Percentiles rank a stretch among this genome's conserved stretches.
Evolutionary conservation across 2,329 filamentous ascomycete species (phyloP).

Genomic region (Monosporascus sp.): DNA sequence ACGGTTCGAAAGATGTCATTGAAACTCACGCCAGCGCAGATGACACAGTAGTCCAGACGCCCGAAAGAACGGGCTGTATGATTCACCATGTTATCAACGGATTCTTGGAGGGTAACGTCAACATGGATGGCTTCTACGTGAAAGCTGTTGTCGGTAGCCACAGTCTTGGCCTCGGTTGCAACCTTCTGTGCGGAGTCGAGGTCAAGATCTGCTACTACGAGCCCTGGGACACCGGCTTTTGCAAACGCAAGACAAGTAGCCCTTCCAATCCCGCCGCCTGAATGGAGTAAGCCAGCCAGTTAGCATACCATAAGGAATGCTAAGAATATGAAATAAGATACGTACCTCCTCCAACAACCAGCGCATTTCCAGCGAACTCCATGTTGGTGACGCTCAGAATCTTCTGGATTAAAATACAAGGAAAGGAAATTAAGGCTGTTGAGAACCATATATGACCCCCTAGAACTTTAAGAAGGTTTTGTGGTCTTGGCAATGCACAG

Average conservation of each 20-base stretch:
- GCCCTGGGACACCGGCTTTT: not conserved
- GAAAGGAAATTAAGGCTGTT: too few species aligned
- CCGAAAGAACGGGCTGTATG: slow-evolving; percentile 2
- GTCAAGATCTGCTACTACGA: slow-evolving; percentile 8
- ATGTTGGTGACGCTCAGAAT: too few species aligned
- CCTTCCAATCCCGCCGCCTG: slow-evolving; percentile 8
- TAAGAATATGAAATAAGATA: not conserved
- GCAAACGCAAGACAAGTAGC: slow-evolving; percentile 2
- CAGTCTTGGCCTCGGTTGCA: not conserved
- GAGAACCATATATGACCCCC: too few species aligned
- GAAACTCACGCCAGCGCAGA: slow-evolving; percentile 11
- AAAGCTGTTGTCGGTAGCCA: not conserved
- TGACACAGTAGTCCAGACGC: slow-evolving; percentile 16
- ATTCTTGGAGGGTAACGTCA: slow-evolving; percentile 3
- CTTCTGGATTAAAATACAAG: too few species aligned
- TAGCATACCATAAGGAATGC: not conserved
- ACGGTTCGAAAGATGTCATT: not conserved
- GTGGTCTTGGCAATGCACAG: too few species aligned
- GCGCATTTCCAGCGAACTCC: not conserved
- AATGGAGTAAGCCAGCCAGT: not conserved
- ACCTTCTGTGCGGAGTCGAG: slow-evolving; percentile 1
- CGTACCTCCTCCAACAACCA: not conserved
- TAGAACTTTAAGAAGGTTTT: too few species aligned
- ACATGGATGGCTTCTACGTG: not conserved
- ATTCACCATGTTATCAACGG: not conserved